Evolutionary conservation across 106 monocot species (phyloP).

Genomic region (Triglochin maritima): DNA sequence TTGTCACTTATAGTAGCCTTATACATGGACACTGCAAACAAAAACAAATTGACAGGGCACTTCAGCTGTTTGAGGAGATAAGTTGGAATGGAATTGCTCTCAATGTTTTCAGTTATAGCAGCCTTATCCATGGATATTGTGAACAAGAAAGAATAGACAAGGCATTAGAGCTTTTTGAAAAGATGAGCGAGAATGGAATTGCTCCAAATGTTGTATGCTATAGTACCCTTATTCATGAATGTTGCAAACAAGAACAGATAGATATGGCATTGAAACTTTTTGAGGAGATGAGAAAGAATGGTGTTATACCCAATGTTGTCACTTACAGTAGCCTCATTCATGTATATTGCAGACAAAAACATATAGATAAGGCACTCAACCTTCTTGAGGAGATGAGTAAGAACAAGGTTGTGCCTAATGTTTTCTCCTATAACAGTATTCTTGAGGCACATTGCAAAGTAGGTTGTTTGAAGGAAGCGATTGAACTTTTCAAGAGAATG

Average conservation of each 20-base stretch:
- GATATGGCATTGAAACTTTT: neutral
- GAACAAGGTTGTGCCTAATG: conserved; percentile 11
- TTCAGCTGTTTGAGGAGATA: conserved; percentile 24
- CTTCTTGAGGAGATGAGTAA: conserved; percentile 24
- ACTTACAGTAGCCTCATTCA: conserved; percentile 20
- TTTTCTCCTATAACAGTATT: conserved; percentile 18
- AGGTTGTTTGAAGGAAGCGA: conserved; percentile 8
- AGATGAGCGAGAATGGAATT: conserved; percentile 6
- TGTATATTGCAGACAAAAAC: conserved; percentile 18
- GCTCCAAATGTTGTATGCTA: too few species aligned
- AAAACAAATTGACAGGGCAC: conserved; percentile 5
- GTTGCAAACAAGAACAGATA: neutral
- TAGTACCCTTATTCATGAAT: too few species aligned
- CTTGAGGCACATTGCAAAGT: conserved; percentile 8
- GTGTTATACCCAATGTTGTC: conserved; percentile 4
- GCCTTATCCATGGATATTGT: conserved; percentile 17
- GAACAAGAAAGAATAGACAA: neutral
- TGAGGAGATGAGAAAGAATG: conserved; percentile 3
- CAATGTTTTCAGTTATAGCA: conserved; percentile 15
- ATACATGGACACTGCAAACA: conserved; percentile 25
- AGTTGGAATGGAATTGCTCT: conserved; percentile 10
- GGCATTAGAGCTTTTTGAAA: conserved; percentile 12
- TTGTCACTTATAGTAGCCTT: conserved; percentile 15
- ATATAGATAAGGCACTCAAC: conserved; percentile 8
- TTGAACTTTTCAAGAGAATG: conserved; percentile 24